Evolutionary conservation across 352 stramenopile genomes (phyloP).

Genomic region (Pythium sukuiense): DNA sequence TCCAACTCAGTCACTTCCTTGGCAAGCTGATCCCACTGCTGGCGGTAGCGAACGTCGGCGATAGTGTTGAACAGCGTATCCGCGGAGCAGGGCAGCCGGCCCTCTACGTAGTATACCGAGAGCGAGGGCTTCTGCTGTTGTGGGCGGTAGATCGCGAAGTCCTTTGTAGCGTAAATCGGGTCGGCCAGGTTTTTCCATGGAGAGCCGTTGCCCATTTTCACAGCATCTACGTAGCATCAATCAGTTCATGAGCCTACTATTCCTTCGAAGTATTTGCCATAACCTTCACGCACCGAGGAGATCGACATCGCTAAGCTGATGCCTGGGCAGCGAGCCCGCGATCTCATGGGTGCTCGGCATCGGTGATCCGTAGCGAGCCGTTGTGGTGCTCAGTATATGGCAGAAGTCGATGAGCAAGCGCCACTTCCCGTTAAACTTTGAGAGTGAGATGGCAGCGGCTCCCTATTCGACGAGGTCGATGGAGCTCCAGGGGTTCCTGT

Average conservation of each 20-base stretch:
- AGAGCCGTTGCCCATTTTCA: slow-evolving; percentile 68
- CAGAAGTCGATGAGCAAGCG: too few relatives aligned
- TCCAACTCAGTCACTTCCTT: slow-evolving; percentile 53
- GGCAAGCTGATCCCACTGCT: slow-evolving; percentile 53
- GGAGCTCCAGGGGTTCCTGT: too few relatives aligned
- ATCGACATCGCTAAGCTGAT: slow-evolving; percentile 24
- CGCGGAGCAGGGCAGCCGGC: slow-evolving; percentile 65
- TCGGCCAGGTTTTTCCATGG: slow-evolving; percentile 63
- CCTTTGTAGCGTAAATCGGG: slow-evolving; percentile 69
- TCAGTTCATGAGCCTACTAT: not conserved
- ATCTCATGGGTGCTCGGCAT: slow-evolving; percentile 8
- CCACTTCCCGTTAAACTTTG: too few relatives aligned
- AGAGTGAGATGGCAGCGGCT: too few relatives aligned
- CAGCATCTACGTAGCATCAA: slow-evolving; percentile 37
- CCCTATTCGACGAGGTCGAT: too few relatives aligned
- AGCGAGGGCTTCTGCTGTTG: slow-evolving; percentile 50
- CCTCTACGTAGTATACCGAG: slow-evolving; percentile 70
- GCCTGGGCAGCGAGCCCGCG: not conserved
- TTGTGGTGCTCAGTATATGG: too few relatives aligned
- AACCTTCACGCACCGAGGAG: slow-evolving; percentile 4
- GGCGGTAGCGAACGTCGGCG: slow-evolving; percentile 59
- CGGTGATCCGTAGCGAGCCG: too few relatives aligned
- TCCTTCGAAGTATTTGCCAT: not conserved
- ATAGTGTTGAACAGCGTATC: slow-evolving; percentile 72
- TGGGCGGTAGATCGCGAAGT: slow-evolving; percentile 72